Conservation (phyloP, 192 early-diverging fungal genomes). For the Dimargaris cristalligena region DNA sequence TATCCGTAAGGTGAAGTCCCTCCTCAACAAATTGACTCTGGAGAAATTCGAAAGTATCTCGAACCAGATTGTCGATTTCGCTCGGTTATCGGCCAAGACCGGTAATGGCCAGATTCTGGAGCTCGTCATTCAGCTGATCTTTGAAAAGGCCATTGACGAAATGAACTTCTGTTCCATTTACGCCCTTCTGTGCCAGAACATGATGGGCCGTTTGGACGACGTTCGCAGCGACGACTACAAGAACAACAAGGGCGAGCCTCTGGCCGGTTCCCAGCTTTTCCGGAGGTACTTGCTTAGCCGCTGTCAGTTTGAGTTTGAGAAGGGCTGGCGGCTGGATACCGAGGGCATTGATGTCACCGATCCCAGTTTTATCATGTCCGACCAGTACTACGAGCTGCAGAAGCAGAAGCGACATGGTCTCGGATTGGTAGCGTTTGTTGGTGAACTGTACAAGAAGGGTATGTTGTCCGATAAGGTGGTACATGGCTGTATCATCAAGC, state of each 20-base stretch:
- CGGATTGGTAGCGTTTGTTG: conserved; percentile 85
- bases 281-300: conserved; percentile 80
- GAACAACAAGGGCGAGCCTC: conserved; percentile 30
- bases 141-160: conserved; percentile 93
- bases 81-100: conserved; percentile 49
- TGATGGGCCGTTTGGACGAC: conserved; percentile 47
- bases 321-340: conserved; percentile 70
- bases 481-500: conserved; percentile 72
- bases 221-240: conserved; percentile 44
- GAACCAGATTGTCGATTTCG: conserved; percentile 63
- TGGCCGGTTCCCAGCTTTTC: conserved; percentile 53
- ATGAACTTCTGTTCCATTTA: conserved; percentile 81
- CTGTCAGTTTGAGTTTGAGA: conserved; percentile 93
- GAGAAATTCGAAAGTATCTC: conserved; percentile 87
- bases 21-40: conserved; percentile 92
- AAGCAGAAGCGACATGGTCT: conserved; percentile 92
- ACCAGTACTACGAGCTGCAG: conserved; percentile 63
- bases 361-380: conserved; percentile 36
- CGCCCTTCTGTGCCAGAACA: conserved; percentile 64
- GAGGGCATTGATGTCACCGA: conserved; percentile 42
- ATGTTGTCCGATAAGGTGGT: conserved; percentile 94
- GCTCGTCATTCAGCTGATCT: conserved; percentile 71
- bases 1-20: conserved; percentile 65
- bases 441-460: conserved; percentile 80
- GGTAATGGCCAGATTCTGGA: conserved; percentile 53